Conservation (phyloP, 257 asterid species). For the Vinca minor region DNA sequence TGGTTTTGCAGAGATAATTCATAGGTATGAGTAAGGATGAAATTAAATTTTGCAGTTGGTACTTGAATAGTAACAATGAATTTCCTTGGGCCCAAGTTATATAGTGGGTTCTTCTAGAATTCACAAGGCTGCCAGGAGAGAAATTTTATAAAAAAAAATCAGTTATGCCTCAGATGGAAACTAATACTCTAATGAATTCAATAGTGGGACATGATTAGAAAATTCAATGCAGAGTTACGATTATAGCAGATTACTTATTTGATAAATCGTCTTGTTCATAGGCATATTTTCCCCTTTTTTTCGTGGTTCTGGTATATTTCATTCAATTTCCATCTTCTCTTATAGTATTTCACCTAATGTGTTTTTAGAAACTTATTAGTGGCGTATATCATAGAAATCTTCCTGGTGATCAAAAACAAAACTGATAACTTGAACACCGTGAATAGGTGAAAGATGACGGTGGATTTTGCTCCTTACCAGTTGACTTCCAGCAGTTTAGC, state of each 20-base stretch:
- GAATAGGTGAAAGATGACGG: conserved; percentile 64
- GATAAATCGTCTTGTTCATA: background rate
- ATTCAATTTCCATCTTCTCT: background rate
- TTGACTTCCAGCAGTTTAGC: conserved; percentile 72
- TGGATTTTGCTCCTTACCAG: conserved; percentile 46
- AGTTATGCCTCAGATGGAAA: background rate
- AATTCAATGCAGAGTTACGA: background rate
- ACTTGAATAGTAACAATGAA: background rate
- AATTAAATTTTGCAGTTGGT: no score
- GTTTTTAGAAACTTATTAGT: background rate
- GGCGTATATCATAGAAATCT: background rate
- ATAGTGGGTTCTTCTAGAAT: background rate
- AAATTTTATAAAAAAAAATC: background rate
- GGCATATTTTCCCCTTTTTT: background rate
- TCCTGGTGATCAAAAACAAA: background rate
- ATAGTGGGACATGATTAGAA: background rate
- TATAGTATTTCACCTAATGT: background rate
- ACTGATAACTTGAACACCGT: conserved; percentile 13
- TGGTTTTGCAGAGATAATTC: no score
- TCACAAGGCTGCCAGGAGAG: background rate
- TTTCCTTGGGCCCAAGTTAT: background rate
- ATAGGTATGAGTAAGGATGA: background rate
- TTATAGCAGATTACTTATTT: background rate
- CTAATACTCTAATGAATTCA: background rate
- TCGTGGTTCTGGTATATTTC: background rate